Evolutionary conservation across 805 yeast species (phyloP).

Genomic region (Kuraishia floccosa): DNA sequence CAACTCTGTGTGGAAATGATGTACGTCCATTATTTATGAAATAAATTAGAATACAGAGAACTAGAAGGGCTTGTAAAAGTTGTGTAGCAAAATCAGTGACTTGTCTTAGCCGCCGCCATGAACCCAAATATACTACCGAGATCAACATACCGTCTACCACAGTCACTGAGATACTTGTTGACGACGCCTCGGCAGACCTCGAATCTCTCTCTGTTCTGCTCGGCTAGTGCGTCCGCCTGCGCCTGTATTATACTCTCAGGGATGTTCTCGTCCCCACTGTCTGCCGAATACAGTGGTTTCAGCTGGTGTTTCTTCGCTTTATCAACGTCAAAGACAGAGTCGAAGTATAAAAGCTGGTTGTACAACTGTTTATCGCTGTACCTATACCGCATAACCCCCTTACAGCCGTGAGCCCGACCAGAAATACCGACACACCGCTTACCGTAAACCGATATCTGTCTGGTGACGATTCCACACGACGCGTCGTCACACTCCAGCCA

Average conservation of each 20-base stretch:
- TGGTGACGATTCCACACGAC: constrained; percentile 67
- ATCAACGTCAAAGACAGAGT: constrained; percentile 70
- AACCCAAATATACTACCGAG: constrained; percentile 71
- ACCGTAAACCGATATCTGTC: constrained; percentile 87
- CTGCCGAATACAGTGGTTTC: constrained; percentile 36
- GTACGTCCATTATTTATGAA: too few species aligned
- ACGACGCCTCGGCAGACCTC: constrained; percentile 44
- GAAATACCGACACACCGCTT: constrained; percentile 63
- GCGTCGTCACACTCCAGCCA: constrained; percentile 80
- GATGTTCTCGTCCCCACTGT: constrained; percentile 8
- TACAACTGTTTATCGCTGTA: constrained; percentile 75
- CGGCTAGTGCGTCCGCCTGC: constrained; percentile 63
- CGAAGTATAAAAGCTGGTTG: constrained; percentile 74
- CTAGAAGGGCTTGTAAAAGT: too few species aligned
- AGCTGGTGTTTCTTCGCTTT: constrained; percentile 51
- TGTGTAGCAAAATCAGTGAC: too few species aligned
- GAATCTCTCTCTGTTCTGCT: constrained; percentile 63
- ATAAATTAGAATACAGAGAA: too few species aligned
- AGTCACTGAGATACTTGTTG: constrained; percentile 60
- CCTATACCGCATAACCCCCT: constrained; percentile 71
- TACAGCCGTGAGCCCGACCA: constrained; percentile 53
- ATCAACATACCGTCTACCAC: constrained; percentile 85
- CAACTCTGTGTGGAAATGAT: too few species aligned
- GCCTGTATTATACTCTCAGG: constrained; percentile 25
- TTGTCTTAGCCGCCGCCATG: constrained; percentile 24